phyloP scores from a whole-genome alignment of 23 red algal genomes.

The Chondrus crispus region DNA sequence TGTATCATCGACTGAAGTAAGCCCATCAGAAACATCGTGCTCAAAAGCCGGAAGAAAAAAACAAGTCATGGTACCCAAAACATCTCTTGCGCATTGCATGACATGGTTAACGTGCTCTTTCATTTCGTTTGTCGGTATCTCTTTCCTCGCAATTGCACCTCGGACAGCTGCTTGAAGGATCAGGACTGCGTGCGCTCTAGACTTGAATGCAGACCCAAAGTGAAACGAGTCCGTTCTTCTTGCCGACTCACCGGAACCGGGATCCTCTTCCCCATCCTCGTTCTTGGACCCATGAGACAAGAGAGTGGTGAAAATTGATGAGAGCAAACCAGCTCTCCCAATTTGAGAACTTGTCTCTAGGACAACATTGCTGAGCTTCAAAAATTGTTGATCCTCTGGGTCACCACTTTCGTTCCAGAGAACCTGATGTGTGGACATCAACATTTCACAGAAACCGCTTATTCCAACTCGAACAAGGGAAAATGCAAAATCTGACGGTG shows the following conservation, averaged over 20 bases:
- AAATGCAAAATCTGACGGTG: no score
- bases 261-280: neutral
- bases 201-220: neutral
- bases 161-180: neutral
- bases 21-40: neutral
- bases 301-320: neutral
- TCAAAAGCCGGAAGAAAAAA: conserved; percentile 5
- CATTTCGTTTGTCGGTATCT: neutral
- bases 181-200: neutral
- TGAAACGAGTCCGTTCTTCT: neutral
- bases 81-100: neutral
- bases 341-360: neutral
- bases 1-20: neutral
- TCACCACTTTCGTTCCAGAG: neutral
- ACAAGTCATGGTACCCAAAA: neutral
- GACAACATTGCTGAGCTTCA: neutral
- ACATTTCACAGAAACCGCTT: no score
- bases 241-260: neutral
- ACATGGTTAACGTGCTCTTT: neutral
- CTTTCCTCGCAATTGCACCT: neutral
- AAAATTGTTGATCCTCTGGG: neutral
- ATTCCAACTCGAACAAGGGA: no score
- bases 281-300: neutral
- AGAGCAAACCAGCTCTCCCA: neutral
- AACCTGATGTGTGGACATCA: no score